Evolutionary conservation across 169 alveolate species (phyloP).

Genomic region (Cryptosporidium xiaoi): DNA sequence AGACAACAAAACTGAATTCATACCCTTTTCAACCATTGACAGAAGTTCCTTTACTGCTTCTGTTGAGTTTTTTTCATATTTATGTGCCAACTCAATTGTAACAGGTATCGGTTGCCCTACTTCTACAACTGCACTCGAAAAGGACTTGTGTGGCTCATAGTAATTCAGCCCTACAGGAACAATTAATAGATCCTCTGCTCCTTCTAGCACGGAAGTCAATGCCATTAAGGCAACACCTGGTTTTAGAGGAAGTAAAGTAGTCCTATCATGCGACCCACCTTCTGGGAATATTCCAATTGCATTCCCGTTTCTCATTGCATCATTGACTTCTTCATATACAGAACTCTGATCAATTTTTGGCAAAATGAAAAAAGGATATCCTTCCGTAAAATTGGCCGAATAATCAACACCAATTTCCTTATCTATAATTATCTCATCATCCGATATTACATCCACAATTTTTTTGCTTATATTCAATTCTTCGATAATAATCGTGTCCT

Average conservation of each 20-base stretch:
- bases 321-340: conserved; percentile 88
- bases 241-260: conserved; percentile 92
- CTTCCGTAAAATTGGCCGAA: conserved; percentile 67
- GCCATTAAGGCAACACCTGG: conserved; percentile 95
- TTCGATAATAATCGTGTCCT: conserved; percentile 85
- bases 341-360: conserved; percentile 93
- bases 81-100: conserved; percentile 47
- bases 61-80: conserved; percentile 48
- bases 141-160: conserved; percentile 85
- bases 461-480: conserved; percentile 79
- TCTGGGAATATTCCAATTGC: conserved; percentile 95
- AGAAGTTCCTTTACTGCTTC: conserved; percentile 59
- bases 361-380: conserved; percentile 76
- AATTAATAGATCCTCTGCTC: conserved; percentile 89
- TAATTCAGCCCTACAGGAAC: conserved; percentile 90
- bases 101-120: conserved; percentile 87
- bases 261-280: conserved; percentile 96
- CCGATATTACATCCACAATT: conserved; percentile 86
- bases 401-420: conserved; percentile 71
- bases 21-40: conserved; percentile 57
- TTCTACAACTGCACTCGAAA: conserved; percentile 86
- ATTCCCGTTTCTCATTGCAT: conserved; percentile 88
- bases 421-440: conserved; percentile 85
- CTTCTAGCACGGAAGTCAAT: conserved; percentile 90
- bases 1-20: conserved; percentile 71